Evolutionary conservation across 148 eudicot genomes (phyloP).

Genomic region (Linanthus parryae): DNA sequence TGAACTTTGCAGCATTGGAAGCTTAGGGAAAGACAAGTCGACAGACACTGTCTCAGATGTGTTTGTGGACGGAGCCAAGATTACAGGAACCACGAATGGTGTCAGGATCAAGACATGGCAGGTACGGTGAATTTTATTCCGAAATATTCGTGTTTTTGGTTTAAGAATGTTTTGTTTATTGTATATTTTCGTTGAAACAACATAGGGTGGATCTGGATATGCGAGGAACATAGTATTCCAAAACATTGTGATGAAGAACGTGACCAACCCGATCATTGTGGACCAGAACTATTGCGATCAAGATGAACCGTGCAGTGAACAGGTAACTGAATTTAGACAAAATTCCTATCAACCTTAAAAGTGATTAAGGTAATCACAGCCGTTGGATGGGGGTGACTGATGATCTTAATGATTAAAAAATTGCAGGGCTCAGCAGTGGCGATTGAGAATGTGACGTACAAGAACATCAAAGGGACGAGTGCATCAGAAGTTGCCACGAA

Average conservation of each 20-base stretch:
- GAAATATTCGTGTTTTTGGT: neutral
- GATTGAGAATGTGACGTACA: conserved; percentile 7
- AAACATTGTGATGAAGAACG: conserved; percentile 57
- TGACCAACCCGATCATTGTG: conserved; percentile 74
- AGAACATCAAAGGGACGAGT: conserved; percentile 11
- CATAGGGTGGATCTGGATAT: conserved; percentile 83
- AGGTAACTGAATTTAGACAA: conserved; percentile 27
- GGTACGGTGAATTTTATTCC: conserved; percentile 26
- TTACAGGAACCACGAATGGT: conserved; percentile 73
- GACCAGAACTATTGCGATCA: conserved; percentile 83
- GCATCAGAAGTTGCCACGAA: conserved; percentile 8
- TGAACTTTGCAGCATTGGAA: conserved; percentile 62
- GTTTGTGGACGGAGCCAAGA: conserved; percentile 41
- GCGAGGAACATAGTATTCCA: conserved; percentile 65
- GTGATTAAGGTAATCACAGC: no score
- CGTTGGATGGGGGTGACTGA: no score
- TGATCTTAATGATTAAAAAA: no score
- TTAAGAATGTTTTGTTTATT: neutral
- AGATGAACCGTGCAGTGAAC: conserved; percentile 30
- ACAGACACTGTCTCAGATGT: conserved; percentile 58
- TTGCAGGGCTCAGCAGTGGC: conserved; percentile 6
- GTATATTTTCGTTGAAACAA: neutral
- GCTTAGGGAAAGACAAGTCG: conserved; percentile 60
- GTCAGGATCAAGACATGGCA: conserved; percentile 95
- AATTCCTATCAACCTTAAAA: neutral